These are phyloP conservation scores for Tetradesmus obliquus DNA, from an alignment of 139 green algal species.

Conservation along the genomic window DNA sequence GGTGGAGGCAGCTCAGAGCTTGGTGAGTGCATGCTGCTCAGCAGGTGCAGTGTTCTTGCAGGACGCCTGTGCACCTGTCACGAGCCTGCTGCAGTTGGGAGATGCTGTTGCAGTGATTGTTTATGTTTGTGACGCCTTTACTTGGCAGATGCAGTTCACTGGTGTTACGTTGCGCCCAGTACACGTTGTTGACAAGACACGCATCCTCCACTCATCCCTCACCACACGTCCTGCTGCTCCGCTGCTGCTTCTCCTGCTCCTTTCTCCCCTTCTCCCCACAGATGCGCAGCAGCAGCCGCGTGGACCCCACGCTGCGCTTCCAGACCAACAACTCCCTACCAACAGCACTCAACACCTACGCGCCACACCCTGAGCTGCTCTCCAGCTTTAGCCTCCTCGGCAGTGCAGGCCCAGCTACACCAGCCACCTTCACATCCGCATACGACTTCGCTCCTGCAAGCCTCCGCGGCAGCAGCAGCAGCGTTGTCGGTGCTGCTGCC, in stretches of 20 bases:
- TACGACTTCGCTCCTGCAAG: not conserved
- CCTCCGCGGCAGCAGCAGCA: not conserved
- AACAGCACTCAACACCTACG: constrained; percentile 10
- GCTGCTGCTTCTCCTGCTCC: not conserved
- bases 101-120: no score
- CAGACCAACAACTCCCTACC: constrained; percentile 23
- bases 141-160: no score
- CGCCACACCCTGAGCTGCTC: not conserved
- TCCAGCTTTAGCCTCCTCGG: not conserved
- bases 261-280: not conserved
- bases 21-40: constrained; percentile 7
- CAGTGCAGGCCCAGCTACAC: not conserved
- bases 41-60: no score
- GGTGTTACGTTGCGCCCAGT: no score
- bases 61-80: no score
- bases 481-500: not conserved
- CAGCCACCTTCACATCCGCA: not conserved
- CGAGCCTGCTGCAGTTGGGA: no score
- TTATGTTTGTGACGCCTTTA: no score
- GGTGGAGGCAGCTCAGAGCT: constrained; percentile 4
- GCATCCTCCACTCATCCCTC: not conserved
- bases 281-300: not conserved
- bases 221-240: not conserved
- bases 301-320: constrained; percentile 25
- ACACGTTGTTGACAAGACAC: no score